phyloP scores from a whole-genome alignment of 805 yeast species.

The Spathaspora arborariae region DNA sequence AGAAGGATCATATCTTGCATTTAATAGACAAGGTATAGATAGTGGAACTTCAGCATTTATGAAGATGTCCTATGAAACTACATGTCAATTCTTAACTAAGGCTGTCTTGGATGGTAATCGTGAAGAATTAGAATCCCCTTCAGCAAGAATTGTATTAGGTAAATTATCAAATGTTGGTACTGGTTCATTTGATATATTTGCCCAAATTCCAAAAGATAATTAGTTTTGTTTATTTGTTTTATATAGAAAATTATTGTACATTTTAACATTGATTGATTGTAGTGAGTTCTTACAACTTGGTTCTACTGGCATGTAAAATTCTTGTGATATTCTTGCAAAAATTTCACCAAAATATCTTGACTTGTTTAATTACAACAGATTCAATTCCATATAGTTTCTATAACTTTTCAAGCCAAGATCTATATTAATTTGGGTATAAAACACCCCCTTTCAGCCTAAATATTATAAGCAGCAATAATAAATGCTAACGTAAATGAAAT shows the following conservation, averaged over 20 bases:
- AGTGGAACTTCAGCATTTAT: constrained; percentile 91
- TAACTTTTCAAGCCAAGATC: too few species aligned
- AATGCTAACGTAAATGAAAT: constrained; percentile 51
- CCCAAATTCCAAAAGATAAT: constrained; percentile 37
- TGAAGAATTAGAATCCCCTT: constrained; percentile 86
- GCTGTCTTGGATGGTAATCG: constrained; percentile 90
- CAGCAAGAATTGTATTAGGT: constrained; percentile 91
- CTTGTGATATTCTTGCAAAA: too few species aligned
- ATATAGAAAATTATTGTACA: neutral
- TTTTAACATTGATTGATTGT: too few species aligned
- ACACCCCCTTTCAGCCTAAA: constrained; percentile 14
- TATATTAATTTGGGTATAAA: neutral
- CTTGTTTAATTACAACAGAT: too few species aligned
- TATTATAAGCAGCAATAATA: constrained; percentile 56
- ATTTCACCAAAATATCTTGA: too few species aligned
- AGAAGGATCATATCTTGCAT: constrained; percentile 94
- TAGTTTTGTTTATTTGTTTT: constrained; percentile 1
- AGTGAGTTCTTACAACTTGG: too few species aligned
- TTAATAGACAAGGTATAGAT: constrained; percentile 98
- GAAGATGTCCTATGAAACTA: constrained; percentile 99
- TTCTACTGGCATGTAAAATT: too few species aligned
- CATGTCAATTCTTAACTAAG: constrained; percentile 94
- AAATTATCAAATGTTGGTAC: constrained; percentile 90
- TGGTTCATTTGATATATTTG: constrained; percentile 83
- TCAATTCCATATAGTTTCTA: too few species aligned